Evolutionary conservation across 2,329 filamentous ascomycete genomes (phyloP), one percentile per base, ranked within the genome.

Genomic region (Hypoxylon sp.): DNA sequence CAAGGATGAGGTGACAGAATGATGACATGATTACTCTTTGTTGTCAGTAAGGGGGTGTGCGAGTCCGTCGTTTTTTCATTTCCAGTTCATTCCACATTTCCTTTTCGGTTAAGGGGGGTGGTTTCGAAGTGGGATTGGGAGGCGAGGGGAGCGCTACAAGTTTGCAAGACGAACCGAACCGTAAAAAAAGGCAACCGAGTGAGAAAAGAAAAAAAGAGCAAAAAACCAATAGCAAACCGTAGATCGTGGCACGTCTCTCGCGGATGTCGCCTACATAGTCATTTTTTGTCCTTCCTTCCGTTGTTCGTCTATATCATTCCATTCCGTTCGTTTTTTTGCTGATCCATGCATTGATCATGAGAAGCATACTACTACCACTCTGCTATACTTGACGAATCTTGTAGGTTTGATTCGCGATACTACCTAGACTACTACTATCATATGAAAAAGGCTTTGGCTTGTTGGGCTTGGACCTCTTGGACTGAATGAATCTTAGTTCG

Each of bases 1-100:
- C 8, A 75, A 76, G 65, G 75, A 76, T 39, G 71, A 77, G 54
- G 75, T 75, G 46, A 67, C 72, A 68, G 69, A 68, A 57, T 74
- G 56, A 69, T 64, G 51, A 37, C 27, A 59, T 52, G 19, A 52
- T 52, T 57, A 58, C 42, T 44, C 11, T 44, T 64, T 62, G 29
- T 55, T 10, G 32, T 54, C 39, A 44, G 32, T 48, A 47, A 52
- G 50, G 44, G 59, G 54, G 27, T 39, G 48, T 52, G 53, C 21
- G 37, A 55, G 37, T 47, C 55, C 56, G 42, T 63, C 51, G 24
- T 67, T 39, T 68, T 68, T 65, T 67, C 50, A 27, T 64, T 66
- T 67, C 67, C 58, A 66, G 50, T 62, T 63, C 60, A 65, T 61
- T 65, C 67, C 62, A 60, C 60, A 24, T 69, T 71, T 61, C 50